Evolutionary conservation across 371 early-diverging fungal species (phyloP).

Genomic region (Umbelopsis sp.): DNA sequence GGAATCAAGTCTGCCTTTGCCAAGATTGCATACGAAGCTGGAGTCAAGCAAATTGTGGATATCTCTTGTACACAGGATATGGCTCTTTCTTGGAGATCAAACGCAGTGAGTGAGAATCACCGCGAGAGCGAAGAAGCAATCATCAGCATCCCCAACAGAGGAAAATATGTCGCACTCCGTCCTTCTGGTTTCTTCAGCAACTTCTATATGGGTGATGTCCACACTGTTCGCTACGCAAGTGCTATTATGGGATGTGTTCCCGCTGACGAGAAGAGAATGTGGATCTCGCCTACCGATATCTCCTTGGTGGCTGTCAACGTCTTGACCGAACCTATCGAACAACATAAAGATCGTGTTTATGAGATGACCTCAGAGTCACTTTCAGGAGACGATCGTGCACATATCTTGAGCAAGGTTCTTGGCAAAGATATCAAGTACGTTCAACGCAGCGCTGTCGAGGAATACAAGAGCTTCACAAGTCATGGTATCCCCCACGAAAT

Average conservation of each 20-base stretch:
- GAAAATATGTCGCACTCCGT: conserved; percentile 22
- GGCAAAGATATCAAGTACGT: conserved; percentile 20
- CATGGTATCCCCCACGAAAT: conserved; percentile 16
- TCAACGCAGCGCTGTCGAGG: conserved; percentile 8
- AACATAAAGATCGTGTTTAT: conserved; percentile 26
- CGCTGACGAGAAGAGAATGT: conserved; percentile 14
- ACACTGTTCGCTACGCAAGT: not conserved
- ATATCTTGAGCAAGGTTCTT: conserved; percentile 14
- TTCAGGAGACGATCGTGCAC: conserved; percentile 22
- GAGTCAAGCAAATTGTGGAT: conserved; percentile 7
- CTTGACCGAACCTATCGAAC: conserved; percentile 24
- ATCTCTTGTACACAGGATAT: not conserved
- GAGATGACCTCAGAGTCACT: conserved; percentile 19
- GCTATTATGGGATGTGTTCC: not conserved
- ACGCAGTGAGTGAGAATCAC: not conserved
- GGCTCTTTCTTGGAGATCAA: not conserved
- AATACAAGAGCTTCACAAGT: not conserved
- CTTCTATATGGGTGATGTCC: not conserved
- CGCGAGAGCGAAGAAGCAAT: conserved; percentile 24
- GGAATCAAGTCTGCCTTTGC: not conserved
- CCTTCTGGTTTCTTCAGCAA: conserved; percentile 28
- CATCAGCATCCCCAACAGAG: conserved; percentile 23
- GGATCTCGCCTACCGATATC: conserved; percentile 27
- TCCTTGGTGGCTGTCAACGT: conserved; percentile 24
- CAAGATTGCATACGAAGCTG: not conserved